Base-by-base conservation (phyloP, 106 monocot genomes). In the Platanthera zijinensis region DNA sequence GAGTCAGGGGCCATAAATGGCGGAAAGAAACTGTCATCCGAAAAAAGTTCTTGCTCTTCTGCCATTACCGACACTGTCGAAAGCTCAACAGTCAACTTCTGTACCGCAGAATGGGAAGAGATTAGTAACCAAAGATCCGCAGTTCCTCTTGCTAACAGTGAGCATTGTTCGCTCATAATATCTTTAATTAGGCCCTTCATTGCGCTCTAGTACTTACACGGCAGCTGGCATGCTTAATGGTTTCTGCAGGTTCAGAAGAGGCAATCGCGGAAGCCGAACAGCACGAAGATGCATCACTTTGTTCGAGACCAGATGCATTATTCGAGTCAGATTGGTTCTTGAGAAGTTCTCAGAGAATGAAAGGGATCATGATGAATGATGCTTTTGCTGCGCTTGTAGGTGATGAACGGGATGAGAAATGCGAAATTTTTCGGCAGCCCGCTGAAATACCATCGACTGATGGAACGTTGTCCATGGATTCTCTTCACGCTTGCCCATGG, bases 31-130 rank as follows among this genome's bases (percentile, higher is more conserved):
- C 75, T 81, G 46, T 56, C 68, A 54, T 74, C 78, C 57, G 83
- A 82, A 48, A 85, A 78, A 28, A 84, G 75, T 70, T 80, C 78
- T 2, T 72, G 77, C 52, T 74, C 89, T 84, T 80, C 82, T n/a
- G 63, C 52, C 53, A 30, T 74, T 6, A 73, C 52, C 73, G 74
- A 74, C 25, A 5, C 72, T 25, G 14, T 64, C 3, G 80, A 79
- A 56, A 77, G 64, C 53, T 22, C 84, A 49, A 47, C 21, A 3
- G 47, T 72, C 46, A 73, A 82, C 69, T 6, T 75, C 13, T 73
- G 47, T 47, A 48, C 76, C 11, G 7, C 50, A 72, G 74, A 79
- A 1, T 83, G 75, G 69, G 81, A 83, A 50, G 76, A 30, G 8
- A 72, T 50, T 52, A 32, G 51, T 63, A 80, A 81, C 25, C 78